phyloP scores from a whole-genome alignment of 73 alveolate genomes.

The Paramecium sonneborni region DNA sequence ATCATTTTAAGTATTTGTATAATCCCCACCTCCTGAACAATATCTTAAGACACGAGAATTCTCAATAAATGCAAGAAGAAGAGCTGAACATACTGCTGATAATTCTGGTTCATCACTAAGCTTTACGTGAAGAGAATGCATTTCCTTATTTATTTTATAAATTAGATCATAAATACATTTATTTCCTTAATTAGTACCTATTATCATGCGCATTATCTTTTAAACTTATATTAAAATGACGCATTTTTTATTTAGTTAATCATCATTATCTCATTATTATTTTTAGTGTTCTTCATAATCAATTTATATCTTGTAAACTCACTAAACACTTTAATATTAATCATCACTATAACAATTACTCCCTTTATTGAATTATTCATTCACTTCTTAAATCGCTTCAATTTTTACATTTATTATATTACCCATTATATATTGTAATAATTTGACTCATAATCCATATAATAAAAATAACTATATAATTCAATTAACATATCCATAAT shows the following conservation, averaged over 20 bases:
- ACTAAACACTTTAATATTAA: conserved; percentile 33
- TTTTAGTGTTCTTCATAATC: background rate
- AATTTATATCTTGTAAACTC: background rate
- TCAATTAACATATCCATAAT: conserved; percentile 38
- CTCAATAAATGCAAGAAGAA: background rate
- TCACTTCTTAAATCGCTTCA: background rate
- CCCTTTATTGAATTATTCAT: conserved; percentile 3
- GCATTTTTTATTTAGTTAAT: background rate
- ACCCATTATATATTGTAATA: conserved; percentile 4
- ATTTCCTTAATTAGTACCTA: background rate
- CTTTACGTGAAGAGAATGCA: conserved; percentile 30
- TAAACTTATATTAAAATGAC: conserved; percentile 1
- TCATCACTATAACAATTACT: background rate
- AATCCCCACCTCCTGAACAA: conserved; percentile 46
- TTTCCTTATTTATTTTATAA: background rate
- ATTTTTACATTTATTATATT: conserved; percentile 28
- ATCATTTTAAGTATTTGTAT: conserved; percentile 33
- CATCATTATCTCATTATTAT: background rate
- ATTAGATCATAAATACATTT: background rate
- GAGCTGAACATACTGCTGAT: conserved; percentile 35
- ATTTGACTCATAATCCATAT: conserved; percentile 25
- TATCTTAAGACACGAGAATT: background rate
- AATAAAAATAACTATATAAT: conserved; percentile 1
- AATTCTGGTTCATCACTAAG: conserved; percentile 47
- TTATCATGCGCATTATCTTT: background rate